These are phyloP conservation scores for Oenanthe sinensis DNA, from an alignment of 129 eudicot species.

Conservation along the genomic window DNA sequence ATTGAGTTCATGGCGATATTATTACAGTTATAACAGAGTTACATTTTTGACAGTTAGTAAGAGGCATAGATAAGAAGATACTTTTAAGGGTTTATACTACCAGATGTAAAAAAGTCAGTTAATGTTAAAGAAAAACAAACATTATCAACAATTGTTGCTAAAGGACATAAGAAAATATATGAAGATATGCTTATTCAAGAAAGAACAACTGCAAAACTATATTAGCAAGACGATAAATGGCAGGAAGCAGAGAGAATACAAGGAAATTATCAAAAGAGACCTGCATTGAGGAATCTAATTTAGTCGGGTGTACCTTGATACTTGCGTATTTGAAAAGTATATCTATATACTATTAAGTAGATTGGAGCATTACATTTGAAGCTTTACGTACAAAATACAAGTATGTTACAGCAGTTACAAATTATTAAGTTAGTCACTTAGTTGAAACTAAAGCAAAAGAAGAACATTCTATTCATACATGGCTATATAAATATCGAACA, in stretches of 20 bases:
- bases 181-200: not conserved
- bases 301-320: not conserved
- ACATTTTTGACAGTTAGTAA: not conserved
- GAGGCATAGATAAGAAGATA: not conserved
- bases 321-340: not conserved
- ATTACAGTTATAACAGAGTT: not conserved
- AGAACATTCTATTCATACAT: not conserved
- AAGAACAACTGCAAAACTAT: not conserved
- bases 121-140: not conserved
- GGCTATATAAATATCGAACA: not conserved
- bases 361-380: not conserved
- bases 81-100: not conserved
- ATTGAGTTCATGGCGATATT: constrained; percentile 17
- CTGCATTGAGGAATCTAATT: not conserved
- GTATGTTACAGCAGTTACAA: not conserved
- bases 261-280: not conserved
- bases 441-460: not conserved
- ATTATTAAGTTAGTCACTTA: not conserved
- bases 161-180: not conserved
- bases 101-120: not conserved
- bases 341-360: not conserved
- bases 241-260: not conserved
- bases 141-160: not conserved
- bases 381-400: not conserved
- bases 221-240: not conserved